Evolutionary conservation across 1,284 basidiomycete genomes (phyloP).

Genomic region (Hemileccinum hortonii): DNA sequence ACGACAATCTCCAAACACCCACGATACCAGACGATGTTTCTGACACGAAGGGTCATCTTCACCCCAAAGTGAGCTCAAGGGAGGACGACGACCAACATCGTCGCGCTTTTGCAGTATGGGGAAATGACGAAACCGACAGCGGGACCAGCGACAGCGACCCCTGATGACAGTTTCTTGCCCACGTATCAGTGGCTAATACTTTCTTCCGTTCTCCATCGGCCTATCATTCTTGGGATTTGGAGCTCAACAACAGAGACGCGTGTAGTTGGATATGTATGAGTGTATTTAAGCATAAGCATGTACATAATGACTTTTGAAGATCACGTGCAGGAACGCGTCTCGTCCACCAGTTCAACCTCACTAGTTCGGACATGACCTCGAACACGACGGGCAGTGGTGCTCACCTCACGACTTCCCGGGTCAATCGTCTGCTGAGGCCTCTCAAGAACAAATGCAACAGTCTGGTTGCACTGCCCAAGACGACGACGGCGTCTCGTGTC

Average conservation of each 20-base stretch:
- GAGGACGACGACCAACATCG: slow-evolving; percentile 45
- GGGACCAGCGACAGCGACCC: slow-evolving; percentile 70
- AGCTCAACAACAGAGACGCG: background rate
- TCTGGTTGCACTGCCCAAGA: slow-evolving; percentile 32
- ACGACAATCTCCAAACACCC: slow-evolving; percentile 57
- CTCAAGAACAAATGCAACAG: slow-evolving; percentile 51
- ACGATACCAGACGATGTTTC: slow-evolving; percentile 46
- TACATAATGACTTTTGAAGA: background rate
- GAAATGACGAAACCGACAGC: slow-evolving; percentile 85
- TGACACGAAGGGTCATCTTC: slow-evolving; percentile 36
- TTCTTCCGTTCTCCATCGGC: slow-evolving; percentile 3
- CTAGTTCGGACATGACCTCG: background rate
- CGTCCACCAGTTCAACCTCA: background rate
- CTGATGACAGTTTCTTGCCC: slow-evolving; percentile 9
- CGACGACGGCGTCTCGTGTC: slow-evolving; percentile 10
- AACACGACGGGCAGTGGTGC: slow-evolving; percentile 13
- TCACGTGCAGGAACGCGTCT: slow-evolving; percentile 22
- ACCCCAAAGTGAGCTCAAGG: slow-evolving; percentile 38
- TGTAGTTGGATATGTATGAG: slow-evolving; percentile 4
- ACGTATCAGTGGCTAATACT: background rate
- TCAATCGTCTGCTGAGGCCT: slow-evolving; percentile 54
- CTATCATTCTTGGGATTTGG: background rate
- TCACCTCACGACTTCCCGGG: slow-evolving; percentile 43
- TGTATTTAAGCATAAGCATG: background rate
- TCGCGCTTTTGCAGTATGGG: slow-evolving; percentile 77